Conservation (phyloP, 108 stramenopile genomes). For the Cyclotella distinguenda region DNA sequence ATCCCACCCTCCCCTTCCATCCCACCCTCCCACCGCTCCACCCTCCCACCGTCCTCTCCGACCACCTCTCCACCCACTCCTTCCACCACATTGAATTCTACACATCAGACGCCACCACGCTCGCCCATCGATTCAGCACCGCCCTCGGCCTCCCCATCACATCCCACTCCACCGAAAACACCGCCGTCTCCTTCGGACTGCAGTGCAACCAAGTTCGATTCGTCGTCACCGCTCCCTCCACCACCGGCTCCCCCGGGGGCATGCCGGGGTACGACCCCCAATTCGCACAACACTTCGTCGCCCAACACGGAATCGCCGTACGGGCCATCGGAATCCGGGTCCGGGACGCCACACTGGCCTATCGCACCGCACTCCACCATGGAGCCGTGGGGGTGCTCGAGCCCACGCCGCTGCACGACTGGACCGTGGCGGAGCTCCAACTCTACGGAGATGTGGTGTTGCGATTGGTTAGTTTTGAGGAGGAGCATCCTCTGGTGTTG, state of each 20-base stretch:
- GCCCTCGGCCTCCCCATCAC: constrained; percentile 58
- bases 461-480: constrained; percentile 48
- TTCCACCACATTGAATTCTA: constrained; percentile 76
- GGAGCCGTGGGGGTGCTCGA: constrained; percentile 58
- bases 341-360: constrained; percentile 42
- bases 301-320: constrained; percentile 59
- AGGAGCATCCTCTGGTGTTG: constrained; percentile 38
- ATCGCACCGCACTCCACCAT: constrained; percentile 40
- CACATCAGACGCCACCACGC: constrained; percentile 52
- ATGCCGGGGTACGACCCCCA: constrained; percentile 45
- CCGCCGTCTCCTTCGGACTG: constrained; percentile 56
- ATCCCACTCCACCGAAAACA: constrained; percentile 58
- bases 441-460: constrained; percentile 69
- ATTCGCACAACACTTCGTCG: constrained; percentile 50
- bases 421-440: constrained; percentile 51
- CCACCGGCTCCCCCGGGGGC: background rate
- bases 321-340: constrained; percentile 57
- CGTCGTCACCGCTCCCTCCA: constrained; percentile 35
- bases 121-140: constrained; percentile 48
- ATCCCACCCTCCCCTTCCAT: background rate
- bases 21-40: background rate
- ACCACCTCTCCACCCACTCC: constrained; percentile 49
- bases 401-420: constrained; percentile 47
- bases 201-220: constrained; percentile 47
- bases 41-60: constrained; percentile 9